Base-by-base conservation (phyloP, 225 moss, liverwort and hornwort genomes). In the Polytrichum commune region DNA sequence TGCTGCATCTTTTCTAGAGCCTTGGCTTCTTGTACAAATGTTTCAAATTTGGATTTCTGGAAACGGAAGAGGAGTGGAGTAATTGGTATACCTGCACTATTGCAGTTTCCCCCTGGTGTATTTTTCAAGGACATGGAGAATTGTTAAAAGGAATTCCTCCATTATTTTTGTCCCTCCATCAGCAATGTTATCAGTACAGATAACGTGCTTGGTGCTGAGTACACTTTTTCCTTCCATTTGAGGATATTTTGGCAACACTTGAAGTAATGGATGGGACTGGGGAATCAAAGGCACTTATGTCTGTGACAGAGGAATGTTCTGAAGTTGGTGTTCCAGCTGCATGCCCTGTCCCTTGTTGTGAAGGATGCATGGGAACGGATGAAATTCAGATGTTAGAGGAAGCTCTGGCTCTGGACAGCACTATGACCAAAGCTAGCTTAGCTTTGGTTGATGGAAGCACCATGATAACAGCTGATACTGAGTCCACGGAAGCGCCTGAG, bases 41-140 rank as follows among this genome's bases (percentile, higher is more conserved):
- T 38, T 38, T 38, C 10, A 38, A 38, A 3, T 38, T 38, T 38
- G 13, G 38, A 8, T 23, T 20, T 58, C 22, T 62, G 62, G 22
- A 23, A 26, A 23, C 4, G 27, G 46, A n/a, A 53, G 24, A 22
- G 53, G 67, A 53, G 67, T 8, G 67, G 66, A 66, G 35, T 67
- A 67, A 67, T 67, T 53, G 46, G 19, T 67, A 38, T 10, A 67
- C 38, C 46, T 67, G 67, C 67, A 22, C 38, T 4, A 46, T 67
- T 46, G 67, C 53, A 67, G 67, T 67, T 67, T 67, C 38, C 22
- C 22, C 23, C 66, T 66, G 53, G 24, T 46, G 46, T 20, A 1
- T 54, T 53, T 38, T 65, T 65, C 58, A 30, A 32, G 58, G 58
- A 60, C 20, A 1, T 60, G n/a, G 0, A 60, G 7, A 60, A 60